Base-by-base conservation (phyloP, 192 early-diverging fungal genomes). In the Podila epicladia region DNA sequence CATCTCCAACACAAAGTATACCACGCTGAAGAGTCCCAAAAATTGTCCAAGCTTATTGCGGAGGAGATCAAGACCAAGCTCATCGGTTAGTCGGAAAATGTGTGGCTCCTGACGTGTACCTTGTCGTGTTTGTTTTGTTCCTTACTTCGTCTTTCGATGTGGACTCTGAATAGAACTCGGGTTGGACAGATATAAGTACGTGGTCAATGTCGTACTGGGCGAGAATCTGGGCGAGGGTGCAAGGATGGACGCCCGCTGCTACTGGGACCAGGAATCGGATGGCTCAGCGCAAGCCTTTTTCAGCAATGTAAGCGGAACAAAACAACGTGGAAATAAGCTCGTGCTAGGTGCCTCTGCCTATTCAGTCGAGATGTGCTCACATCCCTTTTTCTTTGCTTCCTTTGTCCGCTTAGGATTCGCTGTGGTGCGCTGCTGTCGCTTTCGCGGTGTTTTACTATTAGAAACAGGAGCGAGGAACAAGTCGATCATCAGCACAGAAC, bases 241-340 rank as follows among this genome's bases (percentile, higher is more conserved):
- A 33, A 67, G 76, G 55, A 80, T 80, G 76, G 76, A 80, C n/a
- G 64, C 76, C 2, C 76, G 71, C 22, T 80, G 76, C 60, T 67
- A 80, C 55, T 80, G 76, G 76, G 76, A 80, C 37, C 76, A 72
- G 26, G 76, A 80, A 72, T 80, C 76, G 2, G 76, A 80, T 53
- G 76, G 76, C 35, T 80, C 71, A 41, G 76, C 76, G n/a, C 76
- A 80, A 60, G 76, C 76, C 45, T 80, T 80, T 53, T 80, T 72
- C 62, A 66, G 70, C 5, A 80, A 80, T 29, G 76, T 80, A 67
- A 26, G 9, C 35, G 35, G 29, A 31, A 17, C n/a, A 55, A 33
- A 33, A 33, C 1, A 22, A 53, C 22, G 17, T 53, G 9, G n/a
- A 55, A 55, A n/a, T 55, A 24, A 26, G n/a, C 17, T 55, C 24